Base-by-base conservation (phyloP, 208 protist genomes). In the Wallacemonas collosoma region DNA sequence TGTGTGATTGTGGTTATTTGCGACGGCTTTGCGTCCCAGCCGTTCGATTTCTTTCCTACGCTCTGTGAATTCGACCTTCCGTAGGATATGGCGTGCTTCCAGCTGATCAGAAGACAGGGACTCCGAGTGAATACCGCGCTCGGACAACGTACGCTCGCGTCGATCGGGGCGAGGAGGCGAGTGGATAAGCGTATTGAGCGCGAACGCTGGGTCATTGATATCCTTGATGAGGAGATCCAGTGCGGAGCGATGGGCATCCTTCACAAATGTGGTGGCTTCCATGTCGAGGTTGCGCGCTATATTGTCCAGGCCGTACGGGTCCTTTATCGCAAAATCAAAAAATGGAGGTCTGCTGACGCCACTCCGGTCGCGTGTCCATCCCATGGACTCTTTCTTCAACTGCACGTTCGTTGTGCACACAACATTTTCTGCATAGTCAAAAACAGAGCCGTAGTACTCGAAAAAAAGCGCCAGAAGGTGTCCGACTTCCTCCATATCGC, bases 261-360 rank as follows among this genome's bases (percentile, higher is more conserved):
- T 76, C 12, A 96, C 88, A 64, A 87, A 95, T 8, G 54, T 71
- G 12, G 83, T 71, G 26, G 89, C 79, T 39, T 89, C 80, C 6
- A 54, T 9, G 63, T 93, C 86, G n/a, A 97, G 79, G 73, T 95
- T 97, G 14, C 93, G 82, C 11, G 74, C 90, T 77, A 95, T 92
- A 66, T 95, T 97, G 71, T 97, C 93, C 6, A 94, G 70, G 8
- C 93, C 89, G 63, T 93, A 95, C 1, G 93, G 93, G 65, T 97
- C 93, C 57, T 95, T 94, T 15, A 97, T 95, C 36, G 83, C 87
- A 81, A 97, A 94, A 14, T 92, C 75, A 76, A 95, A 95, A 80
- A 86, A 95, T 0, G 93, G 93, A 9, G 93, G 93, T 55, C 71
- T 82, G 15, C 72, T 79, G 17, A 76, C 50, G n/a, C 69, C 64